Base-by-base conservation (phyloP, 306 rosid species). In the Glycyrrhiza uralensis region DNA sequence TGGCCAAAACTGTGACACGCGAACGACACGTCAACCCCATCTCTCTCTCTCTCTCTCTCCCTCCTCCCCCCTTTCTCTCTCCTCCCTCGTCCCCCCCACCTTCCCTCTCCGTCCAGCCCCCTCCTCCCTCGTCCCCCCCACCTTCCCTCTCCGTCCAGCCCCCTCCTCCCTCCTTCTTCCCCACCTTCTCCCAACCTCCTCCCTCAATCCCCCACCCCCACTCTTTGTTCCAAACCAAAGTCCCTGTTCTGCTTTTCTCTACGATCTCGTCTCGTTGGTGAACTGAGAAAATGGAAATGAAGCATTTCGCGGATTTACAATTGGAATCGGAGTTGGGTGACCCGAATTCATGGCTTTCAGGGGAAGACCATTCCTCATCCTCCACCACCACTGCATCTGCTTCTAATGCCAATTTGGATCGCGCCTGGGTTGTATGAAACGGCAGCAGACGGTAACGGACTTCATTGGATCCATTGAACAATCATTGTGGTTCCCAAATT, bases 261-360 rank as follows among this genome's bases (percentile, higher is more conserved):
- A n/a, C n/a, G n/a, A n/a, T n/a, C n/a, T n/a, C n/a, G n/a, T n/a
- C n/a, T n/a, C n/a, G n/a, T n/a, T n/a, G n/a, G n/a, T n/a, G n/a
- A n/a, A 8, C 30, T 1, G 24, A 3, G 9, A 17, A 7, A 26
- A 3, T 46, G 1, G 3, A 71, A 62, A 95, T 95, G 99, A 93
- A 87, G 82, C 86, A 80, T 35, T 91, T 86, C 76, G 30, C 79
- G 38, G 93, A 94, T 54, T 80, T 83, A 72, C 92, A 87, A 13
- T 92, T 84, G 6, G 79, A 67, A 71, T 76, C 89, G 1, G 79
- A 72, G 57, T 86, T 87, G 46, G 80, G 79, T 10, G 98, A 94
- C 65, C 78, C 91, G 11, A 84, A 93, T 73, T 86, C 87, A 0
- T 92, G 96, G 97, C 86, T 89, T 79, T 85, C 96, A 10, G 85